These are phyloP conservation scores for Stephania japonica DNA, from an alignment of 164 flowering plant genomes.

Conservation along the genomic window DNA sequence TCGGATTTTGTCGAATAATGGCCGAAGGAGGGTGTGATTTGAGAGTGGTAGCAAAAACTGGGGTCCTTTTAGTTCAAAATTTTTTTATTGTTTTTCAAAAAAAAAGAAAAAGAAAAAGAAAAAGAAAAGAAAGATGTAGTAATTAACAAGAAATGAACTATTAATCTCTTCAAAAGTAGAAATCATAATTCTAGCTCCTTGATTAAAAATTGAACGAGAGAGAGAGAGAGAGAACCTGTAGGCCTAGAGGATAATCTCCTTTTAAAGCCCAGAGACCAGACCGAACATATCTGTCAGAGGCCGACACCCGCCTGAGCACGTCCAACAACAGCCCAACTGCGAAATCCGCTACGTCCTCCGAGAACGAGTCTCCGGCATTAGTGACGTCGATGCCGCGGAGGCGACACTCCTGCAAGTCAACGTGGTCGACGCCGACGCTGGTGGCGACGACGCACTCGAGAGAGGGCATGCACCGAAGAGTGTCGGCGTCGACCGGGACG, in stretches of 20 bases:
- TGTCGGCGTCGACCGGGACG: slow-evolving; percentile 18
- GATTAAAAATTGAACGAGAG: too few relatives aligned
- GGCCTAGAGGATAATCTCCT: slow-evolving; percentile 7
- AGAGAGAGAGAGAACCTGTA: background rate
- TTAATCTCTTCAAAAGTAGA: too few relatives aligned
- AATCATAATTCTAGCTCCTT: too few relatives aligned
- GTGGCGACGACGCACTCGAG: slow-evolving; percentile 24
- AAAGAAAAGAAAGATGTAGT: too few relatives aligned
- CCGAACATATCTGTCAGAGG: slow-evolving; percentile 21
- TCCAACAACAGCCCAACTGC: slow-evolving; percentile 40
- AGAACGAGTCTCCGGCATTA: slow-evolving; percentile 33
- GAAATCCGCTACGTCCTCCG: slow-evolving; percentile 48
- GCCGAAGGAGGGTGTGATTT: too few relatives aligned
- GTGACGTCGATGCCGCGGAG: slow-evolving; percentile 41
- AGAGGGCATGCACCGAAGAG: slow-evolving; percentile 36
- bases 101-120: too few relatives aligned
- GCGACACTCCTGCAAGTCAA: slow-evolving; percentile 41
- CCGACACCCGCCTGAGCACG: slow-evolving; percentile 22
- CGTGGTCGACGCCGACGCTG: slow-evolving; percentile 42
- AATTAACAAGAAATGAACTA: too few relatives aligned
- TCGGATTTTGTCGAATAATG: too few relatives aligned
- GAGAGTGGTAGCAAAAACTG: too few relatives aligned
- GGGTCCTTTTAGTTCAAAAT: too few relatives aligned
- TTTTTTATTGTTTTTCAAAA: too few relatives aligned
- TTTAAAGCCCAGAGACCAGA: slow-evolving; percentile 12